These are phyloP conservation scores for Fonsecaea nubica DNA, from an alignment of 2,329 filamentous ascomycete genomes.

Conservation along the genomic window DNA sequence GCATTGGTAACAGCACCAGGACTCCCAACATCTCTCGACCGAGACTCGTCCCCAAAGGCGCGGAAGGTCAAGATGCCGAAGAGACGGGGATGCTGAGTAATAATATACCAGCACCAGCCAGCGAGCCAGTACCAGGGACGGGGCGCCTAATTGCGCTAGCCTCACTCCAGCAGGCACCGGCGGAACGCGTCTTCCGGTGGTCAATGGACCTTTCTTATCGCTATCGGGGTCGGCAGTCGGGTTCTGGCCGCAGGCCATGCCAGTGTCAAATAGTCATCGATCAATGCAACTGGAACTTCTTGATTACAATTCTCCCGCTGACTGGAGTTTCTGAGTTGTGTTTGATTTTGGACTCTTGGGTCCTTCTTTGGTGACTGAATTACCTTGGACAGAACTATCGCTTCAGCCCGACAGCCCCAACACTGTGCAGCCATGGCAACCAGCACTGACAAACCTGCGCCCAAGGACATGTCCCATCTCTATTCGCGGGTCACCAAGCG, in stretches of 20 bases:
- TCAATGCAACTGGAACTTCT: background rate
- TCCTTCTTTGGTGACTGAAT: background rate
- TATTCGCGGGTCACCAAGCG: constrained; percentile 73
- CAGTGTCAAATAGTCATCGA: constrained; percentile 24
- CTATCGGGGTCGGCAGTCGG: constrained; percentile 23
- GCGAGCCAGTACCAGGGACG: too few relatives aligned
- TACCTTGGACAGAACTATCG: background rate
- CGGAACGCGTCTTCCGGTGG: constrained; percentile 10
- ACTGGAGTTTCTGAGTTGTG: background rate
- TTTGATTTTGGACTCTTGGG: background rate
- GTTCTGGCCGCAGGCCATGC: background rate
- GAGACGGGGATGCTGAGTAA: background rate
- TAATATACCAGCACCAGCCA: too few relatives aligned
- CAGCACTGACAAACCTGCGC: constrained; percentile 52
- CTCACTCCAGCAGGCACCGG: constrained; percentile 9
- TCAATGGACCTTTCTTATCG: constrained; percentile 13
- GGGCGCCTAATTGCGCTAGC: background rate
- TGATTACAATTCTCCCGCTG: constrained; percentile 5
- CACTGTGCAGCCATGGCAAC: constrained; percentile 25
- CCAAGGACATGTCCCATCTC: constrained; percentile 80
- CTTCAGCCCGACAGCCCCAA: background rate
- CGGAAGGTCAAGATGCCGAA: background rate
- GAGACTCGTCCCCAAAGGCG: background rate
- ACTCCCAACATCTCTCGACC: background rate
- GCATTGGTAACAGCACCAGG: background rate